These are phyloP conservation scores for Madurella mycetomatis DNA, from an alignment of 2,329 filamentous ascomycete genomes.

Conservation along the genomic window DNA sequence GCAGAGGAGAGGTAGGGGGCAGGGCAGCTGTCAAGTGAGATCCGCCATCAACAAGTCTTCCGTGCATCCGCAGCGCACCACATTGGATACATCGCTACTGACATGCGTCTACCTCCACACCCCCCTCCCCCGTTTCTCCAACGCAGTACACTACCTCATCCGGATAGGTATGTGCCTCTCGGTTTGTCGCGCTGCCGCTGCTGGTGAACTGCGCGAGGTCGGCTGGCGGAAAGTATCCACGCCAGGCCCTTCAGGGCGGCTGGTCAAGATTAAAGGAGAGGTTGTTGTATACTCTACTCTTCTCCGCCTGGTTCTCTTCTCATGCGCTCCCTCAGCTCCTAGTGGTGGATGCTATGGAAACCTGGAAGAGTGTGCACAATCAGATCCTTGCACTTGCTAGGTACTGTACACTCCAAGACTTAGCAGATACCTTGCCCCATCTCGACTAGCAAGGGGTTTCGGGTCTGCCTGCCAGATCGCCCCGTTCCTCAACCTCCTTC, in stretches of 20 bases:
- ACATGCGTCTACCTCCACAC: neutral
- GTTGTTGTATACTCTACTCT: conserved; percentile 3
- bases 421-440: conserved; percentile 24
- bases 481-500: conserved; percentile 43
- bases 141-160: neutral
- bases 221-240: neutral
- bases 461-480: conserved; percentile 34
- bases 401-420: conserved; percentile 6
- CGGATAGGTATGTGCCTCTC: neutral
- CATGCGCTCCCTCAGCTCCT: too few relatives aligned
- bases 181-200: neutral
- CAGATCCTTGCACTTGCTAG: conserved; percentile 12
- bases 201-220: neutral
- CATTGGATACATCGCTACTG: neutral
- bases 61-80: neutral
- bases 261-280: conserved; percentile 4
- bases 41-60: neutral
- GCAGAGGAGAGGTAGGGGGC: conserved; percentile 13
- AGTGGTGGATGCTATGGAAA: conserved; percentile 12
- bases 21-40: neutral
- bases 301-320: neutral
- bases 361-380: conserved; percentile 1
- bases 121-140: neutral
- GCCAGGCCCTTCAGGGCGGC: neutral
- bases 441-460: conserved; percentile 24